Conservation (phyloP, 2,329 filamentous ascomycete species). For the Talaromyces islandicus region DNA sequence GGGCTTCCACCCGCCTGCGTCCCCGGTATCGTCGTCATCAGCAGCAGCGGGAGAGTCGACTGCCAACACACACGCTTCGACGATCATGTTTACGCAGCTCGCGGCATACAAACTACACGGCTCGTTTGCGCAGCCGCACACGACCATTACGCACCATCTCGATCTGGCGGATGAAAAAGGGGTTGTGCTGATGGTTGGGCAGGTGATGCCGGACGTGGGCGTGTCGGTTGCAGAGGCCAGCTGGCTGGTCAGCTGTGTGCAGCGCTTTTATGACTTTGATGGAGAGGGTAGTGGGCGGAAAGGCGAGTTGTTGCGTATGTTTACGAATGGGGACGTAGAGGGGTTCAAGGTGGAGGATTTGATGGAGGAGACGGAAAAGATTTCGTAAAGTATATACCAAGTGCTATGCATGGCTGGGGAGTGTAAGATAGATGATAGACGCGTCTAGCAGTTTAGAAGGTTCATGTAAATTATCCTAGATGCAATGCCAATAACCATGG, state of each 20-base stretch:
- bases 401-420: neutral
- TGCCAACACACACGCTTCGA: conserved; percentile 54
- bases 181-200: conserved; percentile 79
- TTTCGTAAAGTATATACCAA: conserved; percentile 33
- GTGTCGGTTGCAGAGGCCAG: conserved; percentile 75
- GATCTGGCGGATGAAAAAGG: conserved; percentile 71
- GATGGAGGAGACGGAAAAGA: conserved; percentile 81
- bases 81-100: conserved; percentile 87
- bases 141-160: conserved; percentile 84
- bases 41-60: conserved; percentile 26
- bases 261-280: conserved; percentile 74
- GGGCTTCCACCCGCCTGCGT: conserved; percentile 69
- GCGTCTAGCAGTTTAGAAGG: neutral
- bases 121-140: conserved; percentile 86
- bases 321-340: conserved; percentile 65
- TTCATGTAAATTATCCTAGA: neutral
- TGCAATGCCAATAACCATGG: neutral
- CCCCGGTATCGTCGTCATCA: conserved; percentile 16
- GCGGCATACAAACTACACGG: conserved; percentile 89
- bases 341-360: conserved; percentile 78
- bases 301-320: conserved; percentile 70
- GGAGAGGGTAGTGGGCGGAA: conserved; percentile 56
- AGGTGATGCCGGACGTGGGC: conserved; percentile 68
- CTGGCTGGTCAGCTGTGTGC: conserved; percentile 86
- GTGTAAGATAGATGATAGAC: neutral